Percentiles rank a stretch among this genome's conserved stretches.
Evolutionary conservation across 169 alveolate species (phyloP).

Genomic region (Eimeria maxima): DNA sequence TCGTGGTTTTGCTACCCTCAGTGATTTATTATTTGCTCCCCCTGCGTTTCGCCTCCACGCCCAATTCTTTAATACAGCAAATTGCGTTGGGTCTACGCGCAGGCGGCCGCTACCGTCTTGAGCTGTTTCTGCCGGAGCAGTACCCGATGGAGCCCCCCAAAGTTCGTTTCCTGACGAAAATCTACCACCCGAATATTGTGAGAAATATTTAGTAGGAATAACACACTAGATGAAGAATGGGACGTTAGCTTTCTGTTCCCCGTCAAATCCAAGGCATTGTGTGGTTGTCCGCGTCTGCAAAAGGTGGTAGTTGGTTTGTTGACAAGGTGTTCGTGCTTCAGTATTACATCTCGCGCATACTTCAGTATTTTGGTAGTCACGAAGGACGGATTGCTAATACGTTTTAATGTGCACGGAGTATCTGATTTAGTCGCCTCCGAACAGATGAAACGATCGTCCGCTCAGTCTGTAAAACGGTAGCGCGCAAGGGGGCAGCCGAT

Average conservation of each 20-base stretch:
- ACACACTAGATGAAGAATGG: too few species aligned
- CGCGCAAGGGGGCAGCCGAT: not conserved
- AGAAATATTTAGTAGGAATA: not conserved
- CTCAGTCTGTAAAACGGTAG: not conserved
- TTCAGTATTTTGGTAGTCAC: not conserved
- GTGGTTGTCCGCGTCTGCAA: not conserved
- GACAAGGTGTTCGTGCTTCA: not conserved
- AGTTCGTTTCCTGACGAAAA: constrained; percentile 97
- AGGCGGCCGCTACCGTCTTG: constrained; percentile 97
- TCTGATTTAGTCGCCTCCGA: not conserved
- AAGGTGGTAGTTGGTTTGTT: not conserved
- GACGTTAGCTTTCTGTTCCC: too few species aligned
- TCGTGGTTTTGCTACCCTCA: not conserved
- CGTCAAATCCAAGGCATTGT: not conserved
- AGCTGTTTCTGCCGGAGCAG: constrained; percentile 98
- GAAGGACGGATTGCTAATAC: not conserved
- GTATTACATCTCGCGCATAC: not conserved
- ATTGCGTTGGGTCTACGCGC: not conserved
- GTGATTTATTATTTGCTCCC: not conserved
- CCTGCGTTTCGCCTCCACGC: not conserved
- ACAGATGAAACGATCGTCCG: not conserved
- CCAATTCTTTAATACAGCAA: not conserved
- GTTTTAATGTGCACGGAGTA: not conserved
- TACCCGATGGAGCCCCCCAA: constrained; percentile 99
- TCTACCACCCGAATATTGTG: constrained; percentile 99